These are phyloP conservation scores for Cucumis melo DNA, from an alignment of 306 rosid species.

Conservation along the genomic window DNA sequence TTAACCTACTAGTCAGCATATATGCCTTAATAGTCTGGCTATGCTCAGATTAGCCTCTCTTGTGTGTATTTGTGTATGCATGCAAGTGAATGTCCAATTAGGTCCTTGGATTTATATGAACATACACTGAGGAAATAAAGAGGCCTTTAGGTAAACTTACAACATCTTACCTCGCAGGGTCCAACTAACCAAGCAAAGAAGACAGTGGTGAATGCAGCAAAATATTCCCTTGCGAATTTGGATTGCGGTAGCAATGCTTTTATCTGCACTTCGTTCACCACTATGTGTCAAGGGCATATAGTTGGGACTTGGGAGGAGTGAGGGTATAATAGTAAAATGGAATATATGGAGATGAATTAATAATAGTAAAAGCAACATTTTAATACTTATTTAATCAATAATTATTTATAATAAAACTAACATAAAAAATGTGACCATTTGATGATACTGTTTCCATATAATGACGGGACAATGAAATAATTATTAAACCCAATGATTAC, in stretches of 20 bases:
- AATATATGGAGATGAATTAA: not conserved
- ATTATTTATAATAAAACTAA: not conserved
- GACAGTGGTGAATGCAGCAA: slow-evolving; percentile 58
- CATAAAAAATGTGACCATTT: not conserved
- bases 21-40: not conserved
- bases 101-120: not conserved
- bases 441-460: not conserved
- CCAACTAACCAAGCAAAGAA: slow-evolving; percentile 91
- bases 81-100: not conserved
- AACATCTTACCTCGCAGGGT: slow-evolving; percentile 53
- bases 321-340: not conserved
- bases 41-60: not conserved
- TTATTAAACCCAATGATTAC: not conserved
- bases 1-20: not conserved
- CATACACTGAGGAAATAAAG: not conserved
- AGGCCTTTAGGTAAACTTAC: not conserved
- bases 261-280: slow-evolving; percentile 36
- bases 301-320: not conserved
- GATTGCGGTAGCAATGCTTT: slow-evolving; percentile 46
- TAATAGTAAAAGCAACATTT: not conserved
- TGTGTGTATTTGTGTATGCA: not conserved
- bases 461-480: not conserved
- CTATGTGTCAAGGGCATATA: not conserved
- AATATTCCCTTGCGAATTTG: slow-evolving; percentile 56
- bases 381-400: not conserved